These are phyloP conservation scores for Clavispora santaluciae DNA, from an alignment of 805 yeast genomes.

Conservation along the genomic window DNA sequence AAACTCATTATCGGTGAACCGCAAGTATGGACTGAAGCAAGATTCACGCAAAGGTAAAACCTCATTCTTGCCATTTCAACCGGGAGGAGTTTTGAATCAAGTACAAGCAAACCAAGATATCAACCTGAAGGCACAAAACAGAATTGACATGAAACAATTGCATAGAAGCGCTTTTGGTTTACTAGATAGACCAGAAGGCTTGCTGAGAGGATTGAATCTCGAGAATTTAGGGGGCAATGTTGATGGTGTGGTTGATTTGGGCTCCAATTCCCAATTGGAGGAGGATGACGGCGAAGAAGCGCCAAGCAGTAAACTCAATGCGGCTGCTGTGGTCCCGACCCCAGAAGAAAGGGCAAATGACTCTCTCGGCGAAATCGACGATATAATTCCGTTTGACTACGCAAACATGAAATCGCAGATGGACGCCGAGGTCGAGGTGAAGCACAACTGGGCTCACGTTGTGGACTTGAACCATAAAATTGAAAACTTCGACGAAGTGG, in stretches of 20 bases:
- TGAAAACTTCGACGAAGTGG: slow-evolving; percentile 78
- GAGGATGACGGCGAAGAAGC: slow-evolving; percentile 11
- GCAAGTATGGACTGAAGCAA: slow-evolving; percentile 60
- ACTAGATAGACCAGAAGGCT: slow-evolving; percentile 79
- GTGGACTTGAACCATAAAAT: slow-evolving; percentile 82
- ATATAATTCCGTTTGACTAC: slow-evolving; percentile 35
- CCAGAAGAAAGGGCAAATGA: neutral
- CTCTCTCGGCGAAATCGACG: slow-evolving; percentile 40
- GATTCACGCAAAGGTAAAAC: slow-evolving; percentile 66
- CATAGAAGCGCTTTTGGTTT: slow-evolving; percentile 72
- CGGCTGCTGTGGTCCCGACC: neutral
- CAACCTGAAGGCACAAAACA: slow-evolving; percentile 6
- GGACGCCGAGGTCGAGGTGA: slow-evolving; percentile 24
- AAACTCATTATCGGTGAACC: slow-evolving; percentile 66
- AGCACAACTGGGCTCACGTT: slow-evolving; percentile 88
- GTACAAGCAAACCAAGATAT: slow-evolving; percentile 13
- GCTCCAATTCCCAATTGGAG: slow-evolving; percentile 2
- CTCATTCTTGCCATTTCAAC: slow-evolving; percentile 80
- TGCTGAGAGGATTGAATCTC: slow-evolving; percentile 61
- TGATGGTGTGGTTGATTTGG: slow-evolving; percentile 5
- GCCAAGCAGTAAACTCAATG: neutral
- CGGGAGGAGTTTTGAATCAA: slow-evolving; percentile 64
- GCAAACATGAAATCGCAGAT: slow-evolving; percentile 18
- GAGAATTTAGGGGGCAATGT: slow-evolving; percentile 6
- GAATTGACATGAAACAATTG: slow-evolving; percentile 27